Evolutionary conservation across 1,284 basidiomycete genomes (phyloP).

Genomic region (Ganoderma leucocontextum): DNA sequence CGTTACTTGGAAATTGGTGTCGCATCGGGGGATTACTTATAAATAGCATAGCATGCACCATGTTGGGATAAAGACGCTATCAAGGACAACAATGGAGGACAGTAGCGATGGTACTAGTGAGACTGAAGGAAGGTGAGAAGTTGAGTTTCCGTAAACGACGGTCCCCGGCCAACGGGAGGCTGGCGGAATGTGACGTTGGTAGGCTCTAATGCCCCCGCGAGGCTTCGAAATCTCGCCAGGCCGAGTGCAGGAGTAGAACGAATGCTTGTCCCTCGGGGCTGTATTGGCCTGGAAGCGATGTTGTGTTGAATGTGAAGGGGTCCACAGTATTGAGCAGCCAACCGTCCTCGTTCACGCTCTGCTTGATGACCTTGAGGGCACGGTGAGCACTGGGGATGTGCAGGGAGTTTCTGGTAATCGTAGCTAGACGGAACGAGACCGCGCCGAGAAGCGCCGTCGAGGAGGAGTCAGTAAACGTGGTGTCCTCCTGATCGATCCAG

Average conservation of each 20-base stretch:
- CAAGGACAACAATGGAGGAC: not conserved
- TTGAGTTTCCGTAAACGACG: not conserved
- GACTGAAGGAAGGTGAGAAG: not conserved
- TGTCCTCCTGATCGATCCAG: slow-evolving; percentile 52
- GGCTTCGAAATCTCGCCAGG: slow-evolving; percentile 56
- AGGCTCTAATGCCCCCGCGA: not conserved
- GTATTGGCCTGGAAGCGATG: slow-evolving; percentile 49
- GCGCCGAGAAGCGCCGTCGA: slow-evolving; percentile 62
- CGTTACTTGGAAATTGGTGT: not conserved
- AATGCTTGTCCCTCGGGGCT: slow-evolving; percentile 74
- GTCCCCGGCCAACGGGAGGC: not conserved
- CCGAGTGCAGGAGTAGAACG: slow-evolving; percentile 69
- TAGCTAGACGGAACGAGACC: slow-evolving; percentile 52
- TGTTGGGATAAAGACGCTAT: not conserved
- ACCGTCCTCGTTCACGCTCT: slow-evolving; percentile 51
- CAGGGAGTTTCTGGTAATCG: slow-evolving; percentile 38
- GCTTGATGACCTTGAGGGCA: slow-evolving; percentile 47
- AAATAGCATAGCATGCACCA: not conserved
- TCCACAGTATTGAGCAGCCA: slow-evolving; percentile 72
- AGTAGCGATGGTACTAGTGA: not conserved
- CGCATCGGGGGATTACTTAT: too few relatives aligned
- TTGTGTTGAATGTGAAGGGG: slow-evolving; percentile 61
- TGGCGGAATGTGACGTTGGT: not conserved
- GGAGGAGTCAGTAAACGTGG: slow-evolving; percentile 57
- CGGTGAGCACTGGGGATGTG: slow-evolving; percentile 53